phyloP scores from a whole-genome alignment of 768 basidiomycete genomes.

The Pleurotus tuoliensis region DNA sequence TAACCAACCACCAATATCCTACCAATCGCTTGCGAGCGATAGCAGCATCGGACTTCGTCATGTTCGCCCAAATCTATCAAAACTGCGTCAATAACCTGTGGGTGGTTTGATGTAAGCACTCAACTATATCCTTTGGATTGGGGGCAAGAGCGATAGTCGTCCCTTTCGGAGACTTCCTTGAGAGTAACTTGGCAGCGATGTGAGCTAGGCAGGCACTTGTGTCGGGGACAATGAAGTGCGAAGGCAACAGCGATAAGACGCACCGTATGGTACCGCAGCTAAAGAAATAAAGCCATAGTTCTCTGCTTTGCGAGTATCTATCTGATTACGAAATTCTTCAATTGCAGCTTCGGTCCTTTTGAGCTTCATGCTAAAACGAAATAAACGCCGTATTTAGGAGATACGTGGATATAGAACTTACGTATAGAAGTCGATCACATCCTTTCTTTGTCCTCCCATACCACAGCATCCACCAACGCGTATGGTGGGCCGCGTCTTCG shows the following conservation, averaged over 20 bases:
- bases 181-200: constrained; percentile 57
- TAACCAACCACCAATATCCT: constrained; percentile 61
- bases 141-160: constrained; percentile 64
- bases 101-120: constrained; percentile 13
- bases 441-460: constrained; percentile 63
- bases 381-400: background rate
- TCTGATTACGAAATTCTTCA: constrained; percentile 55
- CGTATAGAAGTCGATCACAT: constrained; percentile 78
- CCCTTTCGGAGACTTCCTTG: constrained; percentile 57
- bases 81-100: background rate
- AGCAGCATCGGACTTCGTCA: constrained; percentile 52
- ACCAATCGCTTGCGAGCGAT: constrained; percentile 47
- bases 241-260: background rate
- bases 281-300: constrained; percentile 78
- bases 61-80: constrained; percentile 70
- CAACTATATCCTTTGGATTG: constrained; percentile 46
- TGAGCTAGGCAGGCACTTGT: constrained; percentile 39
- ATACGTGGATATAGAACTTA: constrained; percentile 24
- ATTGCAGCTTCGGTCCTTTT: constrained; percentile 51
- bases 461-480: constrained; percentile 65
- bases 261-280: constrained; percentile 55
- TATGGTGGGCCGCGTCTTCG: constrained; percentile 63
- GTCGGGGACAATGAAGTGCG: background rate
- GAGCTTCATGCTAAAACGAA: constrained; percentile 20
- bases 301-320: constrained; percentile 56